phyloP scores from a whole-genome alignment of 192 early-diverging fungal genomes.

The Backusella circina region DNA sequence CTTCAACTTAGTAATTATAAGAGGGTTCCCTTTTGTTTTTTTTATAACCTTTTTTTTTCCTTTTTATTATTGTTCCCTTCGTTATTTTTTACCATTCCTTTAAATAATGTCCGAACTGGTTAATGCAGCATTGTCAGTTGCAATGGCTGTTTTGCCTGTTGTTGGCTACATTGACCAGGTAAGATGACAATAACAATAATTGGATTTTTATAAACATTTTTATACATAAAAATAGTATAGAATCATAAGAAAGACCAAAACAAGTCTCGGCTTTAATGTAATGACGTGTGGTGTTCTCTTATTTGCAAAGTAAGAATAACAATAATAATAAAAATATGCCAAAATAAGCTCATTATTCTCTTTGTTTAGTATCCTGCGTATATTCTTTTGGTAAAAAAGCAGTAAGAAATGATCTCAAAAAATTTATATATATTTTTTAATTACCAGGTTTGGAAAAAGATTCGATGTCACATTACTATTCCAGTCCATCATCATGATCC shows the following conservation, averaged over 20 bases:
- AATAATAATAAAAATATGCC: background rate
- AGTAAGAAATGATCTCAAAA: background rate
- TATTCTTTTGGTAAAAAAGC: conserved; percentile 38
- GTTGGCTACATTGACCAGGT: conserved; percentile 53
- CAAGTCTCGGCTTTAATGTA: conserved; percentile 52
- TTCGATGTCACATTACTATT: conserved; percentile 50
- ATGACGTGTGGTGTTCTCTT: conserved; percentile 52
- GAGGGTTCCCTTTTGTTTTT: background rate
- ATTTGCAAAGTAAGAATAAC: conserved; percentile 44
- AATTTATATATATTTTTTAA: background rate
- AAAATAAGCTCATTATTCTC: background rate
- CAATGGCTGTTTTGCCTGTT: conserved; percentile 56
- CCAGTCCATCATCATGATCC: conserved; percentile 56
- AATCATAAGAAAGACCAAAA: conserved; percentile 40
- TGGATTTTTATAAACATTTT: background rate
- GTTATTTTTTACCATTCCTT: background rate
- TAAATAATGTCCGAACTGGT: background rate
- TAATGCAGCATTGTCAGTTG: conserved; percentile 26
- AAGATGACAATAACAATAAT: background rate
- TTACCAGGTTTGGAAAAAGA: conserved; percentile 36
- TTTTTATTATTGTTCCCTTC: background rate
- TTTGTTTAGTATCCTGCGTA: conserved; percentile 34
- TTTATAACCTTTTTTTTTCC: background rate
- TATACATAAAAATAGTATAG: conserved; percentile 40
- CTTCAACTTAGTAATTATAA: background rate